Evolutionary conservation across 805 yeast genomes (phyloP).

Genomic region (Suhomyces faveliae): DNA sequence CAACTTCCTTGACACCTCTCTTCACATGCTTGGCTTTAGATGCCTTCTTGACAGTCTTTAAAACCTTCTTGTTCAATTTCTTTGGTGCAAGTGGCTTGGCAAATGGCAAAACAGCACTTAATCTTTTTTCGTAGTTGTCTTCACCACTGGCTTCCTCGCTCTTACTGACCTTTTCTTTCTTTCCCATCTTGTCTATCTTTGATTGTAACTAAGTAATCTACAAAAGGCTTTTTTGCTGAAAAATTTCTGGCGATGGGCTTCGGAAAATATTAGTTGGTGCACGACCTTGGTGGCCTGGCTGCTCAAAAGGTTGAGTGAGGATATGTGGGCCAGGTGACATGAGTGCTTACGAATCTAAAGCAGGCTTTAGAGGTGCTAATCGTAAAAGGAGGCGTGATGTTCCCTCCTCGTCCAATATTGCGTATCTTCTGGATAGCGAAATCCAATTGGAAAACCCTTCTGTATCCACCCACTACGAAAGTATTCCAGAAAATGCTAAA

Average conservation of each 20-base stretch:
- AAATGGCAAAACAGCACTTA: slow-evolving; percentile 87
- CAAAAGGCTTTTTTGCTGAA: slow-evolving; percentile 11
- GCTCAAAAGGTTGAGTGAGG: background rate
- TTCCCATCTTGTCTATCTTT: slow-evolving; percentile 29
- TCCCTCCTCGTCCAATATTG: background rate
- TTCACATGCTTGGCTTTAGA: slow-evolving; percentile 97
- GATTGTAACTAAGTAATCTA: background rate
- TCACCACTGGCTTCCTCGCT: slow-evolving; percentile 31
- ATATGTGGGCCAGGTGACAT: background rate
- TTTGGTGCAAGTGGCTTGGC: slow-evolving; percentile 95
- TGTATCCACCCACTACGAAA: slow-evolving; percentile 5
- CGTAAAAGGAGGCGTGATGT: slow-evolving; percentile 3
- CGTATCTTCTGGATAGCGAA: background rate
- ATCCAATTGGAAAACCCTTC: slow-evolving; percentile 8
- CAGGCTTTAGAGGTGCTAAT: slow-evolving; percentile 2
- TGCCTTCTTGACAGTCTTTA: slow-evolving; percentile 95
- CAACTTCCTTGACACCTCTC: slow-evolving; percentile 98
- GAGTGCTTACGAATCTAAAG: slow-evolving; percentile 1
- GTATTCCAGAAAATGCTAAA: slow-evolving; percentile 24
- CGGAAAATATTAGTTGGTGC: background rate
- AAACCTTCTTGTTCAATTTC: slow-evolving; percentile 90
- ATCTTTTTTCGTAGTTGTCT: slow-evolving; percentile 88
- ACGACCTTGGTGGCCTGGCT: background rate
- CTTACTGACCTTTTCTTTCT: slow-evolving; percentile 47
- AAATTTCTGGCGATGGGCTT: slow-evolving; percentile 8